Percentiles rank a stretch among this genome's conserved stretches.
These are phyloP conservation scores for Passalora sequoiae DNA, from an alignment of 2,329 filamentous ascomycete species.

Conservation along the genomic window DNA sequence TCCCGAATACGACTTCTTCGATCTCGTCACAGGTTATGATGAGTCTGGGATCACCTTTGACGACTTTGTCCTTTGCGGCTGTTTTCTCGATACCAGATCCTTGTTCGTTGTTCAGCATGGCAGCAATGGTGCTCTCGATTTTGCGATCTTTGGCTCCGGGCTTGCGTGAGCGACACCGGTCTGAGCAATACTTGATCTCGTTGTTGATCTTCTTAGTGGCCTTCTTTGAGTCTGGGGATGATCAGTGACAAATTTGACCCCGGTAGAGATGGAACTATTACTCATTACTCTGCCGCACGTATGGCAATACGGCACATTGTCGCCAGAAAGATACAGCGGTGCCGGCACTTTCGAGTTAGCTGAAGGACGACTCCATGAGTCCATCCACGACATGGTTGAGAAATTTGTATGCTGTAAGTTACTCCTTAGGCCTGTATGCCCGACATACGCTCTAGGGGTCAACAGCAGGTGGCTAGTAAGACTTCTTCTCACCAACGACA, in stretches of 20 bases:
- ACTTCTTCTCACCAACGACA: not conserved
- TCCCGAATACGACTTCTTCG: constrained; percentile 49
- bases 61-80: constrained; percentile 30
- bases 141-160: constrained; percentile 40
- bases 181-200: constrained; percentile 53
- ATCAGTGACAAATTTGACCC: no score
- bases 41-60: constrained; percentile 50
- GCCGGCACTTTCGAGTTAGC: constrained; percentile 24
- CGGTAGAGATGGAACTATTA: no score
- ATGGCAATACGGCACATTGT: constrained; percentile 51
- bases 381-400: constrained; percentile 45
- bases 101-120: constrained; percentile 35
- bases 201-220: constrained; percentile 29
- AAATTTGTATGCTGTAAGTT: not conserved
- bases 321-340: constrained; percentile 47
- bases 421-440: no score
- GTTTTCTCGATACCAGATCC: constrained; percentile 33
- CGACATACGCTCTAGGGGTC: no score
- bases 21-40: constrained; percentile 49
- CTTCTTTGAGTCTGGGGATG: constrained; percentile 21
- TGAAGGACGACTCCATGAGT: constrained; percentile 34
- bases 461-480: no score
- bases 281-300: constrained; percentile 55
- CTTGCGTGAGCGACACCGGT: constrained; percentile 50
- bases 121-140: constrained; percentile 50